phyloP scores from a whole-genome alignment of 2,329 filamentous ascomycete genomes.

The Colletotrichum aenigma region DNA sequence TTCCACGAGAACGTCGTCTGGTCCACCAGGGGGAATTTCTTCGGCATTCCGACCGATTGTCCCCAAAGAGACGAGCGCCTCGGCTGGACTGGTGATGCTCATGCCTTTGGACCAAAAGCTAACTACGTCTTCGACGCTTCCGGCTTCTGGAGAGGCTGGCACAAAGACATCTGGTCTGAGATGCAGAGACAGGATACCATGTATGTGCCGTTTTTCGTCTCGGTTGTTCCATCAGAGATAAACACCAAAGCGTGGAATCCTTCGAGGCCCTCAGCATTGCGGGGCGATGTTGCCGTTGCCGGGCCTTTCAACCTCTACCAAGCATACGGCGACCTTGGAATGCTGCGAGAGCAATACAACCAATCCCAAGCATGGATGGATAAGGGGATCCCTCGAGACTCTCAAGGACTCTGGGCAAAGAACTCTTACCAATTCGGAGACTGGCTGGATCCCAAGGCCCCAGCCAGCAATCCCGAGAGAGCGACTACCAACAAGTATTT shows the following conservation, averaged over 20 bases:
- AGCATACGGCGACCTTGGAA: slow-evolving; percentile 37
- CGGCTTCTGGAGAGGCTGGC: slow-evolving; percentile 55
- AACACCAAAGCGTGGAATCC: background rate
- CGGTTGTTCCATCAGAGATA: background rate
- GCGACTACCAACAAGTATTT: slow-evolving; percentile 43
- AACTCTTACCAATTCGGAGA: slow-evolving; percentile 36
- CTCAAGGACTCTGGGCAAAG: background rate
- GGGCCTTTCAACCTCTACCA: slow-evolving; percentile 45
- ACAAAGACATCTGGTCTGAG: slow-evolving; percentile 46
- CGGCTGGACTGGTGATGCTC: slow-evolving; percentile 57
- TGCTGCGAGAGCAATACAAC: slow-evolving; percentile 41
- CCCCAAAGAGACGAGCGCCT: slow-evolving; percentile 60
- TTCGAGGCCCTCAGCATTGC: slow-evolving; percentile 31
- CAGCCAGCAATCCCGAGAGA: slow-evolving; percentile 39
- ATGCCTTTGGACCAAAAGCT: slow-evolving; percentile 53
- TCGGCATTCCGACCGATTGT: slow-evolving; percentile 62
- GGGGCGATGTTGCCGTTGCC: slow-evolving; percentile 46
- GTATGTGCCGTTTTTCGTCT: slow-evolving; percentile 26
- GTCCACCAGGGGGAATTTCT: slow-evolving; percentile 64
- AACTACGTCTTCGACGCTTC: slow-evolving; percentile 58
- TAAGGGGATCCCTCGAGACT: slow-evolving; percentile 31
- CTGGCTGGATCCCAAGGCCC: slow-evolving; percentile 53
- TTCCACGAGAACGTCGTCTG: slow-evolving; percentile 59
- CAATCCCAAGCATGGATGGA: slow-evolving; percentile 45
- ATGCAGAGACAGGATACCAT: slow-evolving; percentile 17